Percentiles rank a stretch among this genome's conserved stretches.
Conservation (phyloP, 805 yeast genomes). For the Saturnispora zaruensis region DNA sequence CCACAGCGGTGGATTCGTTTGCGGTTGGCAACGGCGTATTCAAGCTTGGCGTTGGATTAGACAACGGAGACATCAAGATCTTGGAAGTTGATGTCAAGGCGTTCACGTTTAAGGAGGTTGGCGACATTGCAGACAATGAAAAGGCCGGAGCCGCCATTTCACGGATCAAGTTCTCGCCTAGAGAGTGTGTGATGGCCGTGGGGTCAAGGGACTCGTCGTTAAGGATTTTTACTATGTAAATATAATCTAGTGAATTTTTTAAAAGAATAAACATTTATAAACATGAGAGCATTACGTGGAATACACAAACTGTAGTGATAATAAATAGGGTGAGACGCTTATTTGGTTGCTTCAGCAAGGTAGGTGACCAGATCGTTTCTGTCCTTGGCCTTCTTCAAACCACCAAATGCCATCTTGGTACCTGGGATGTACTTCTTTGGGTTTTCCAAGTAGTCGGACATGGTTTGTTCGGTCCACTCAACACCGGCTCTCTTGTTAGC, state of each 20-base stretch:
- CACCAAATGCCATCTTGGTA: conserved; percentile 99
- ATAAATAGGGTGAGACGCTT: conserved; percentile 15
- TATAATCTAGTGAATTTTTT: not conserved
- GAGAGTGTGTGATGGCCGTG: conserved; percentile 38
- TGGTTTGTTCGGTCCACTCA: conserved; percentile 74
- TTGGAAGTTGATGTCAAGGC: conserved; percentile 28
- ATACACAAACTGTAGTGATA: not conserved
- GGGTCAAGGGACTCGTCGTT: conserved; percentile 63
- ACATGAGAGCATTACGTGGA: conserved; percentile 1
- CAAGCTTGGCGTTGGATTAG: conserved; percentile 58
- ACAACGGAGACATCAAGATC: conserved; percentile 50
- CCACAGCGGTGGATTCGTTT: conserved; percentile 58
- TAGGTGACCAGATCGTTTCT: conserved; percentile 94
- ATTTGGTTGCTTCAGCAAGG: conserved; percentile 50
- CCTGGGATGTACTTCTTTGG: conserved; percentile 99
- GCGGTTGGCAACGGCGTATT: conserved; percentile 25
- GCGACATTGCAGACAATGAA: conserved; percentile 29
- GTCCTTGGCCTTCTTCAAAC: conserved; percentile 98
- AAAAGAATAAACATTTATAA: not conserved
- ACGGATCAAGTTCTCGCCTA: conserved; percentile 48
- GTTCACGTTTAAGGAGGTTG: conserved; percentile 25
- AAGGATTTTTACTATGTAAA: conserved; percentile 24
- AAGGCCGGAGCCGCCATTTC: conserved; percentile 58
- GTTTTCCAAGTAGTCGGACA: conserved; percentile 95
- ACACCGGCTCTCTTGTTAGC: conserved; percentile 97